Evolutionary conservation across 345 rosid species (phyloP).

Genomic region (Eucalyptus caleyi): DNA sequence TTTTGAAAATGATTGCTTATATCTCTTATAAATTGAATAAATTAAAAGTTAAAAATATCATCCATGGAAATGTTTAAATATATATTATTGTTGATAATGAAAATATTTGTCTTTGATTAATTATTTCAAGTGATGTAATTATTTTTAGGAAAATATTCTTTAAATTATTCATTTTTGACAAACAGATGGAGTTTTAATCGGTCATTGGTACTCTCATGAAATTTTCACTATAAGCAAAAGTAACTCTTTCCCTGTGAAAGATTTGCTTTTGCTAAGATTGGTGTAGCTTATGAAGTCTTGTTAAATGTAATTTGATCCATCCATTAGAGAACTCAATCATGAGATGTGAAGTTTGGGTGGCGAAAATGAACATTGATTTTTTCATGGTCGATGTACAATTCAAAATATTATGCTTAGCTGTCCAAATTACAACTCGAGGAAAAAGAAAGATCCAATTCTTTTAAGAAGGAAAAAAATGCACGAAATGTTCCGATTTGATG

Average conservation of each 20-base stretch:
- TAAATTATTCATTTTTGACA: too few relatives aligned
- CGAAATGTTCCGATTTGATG: background rate
- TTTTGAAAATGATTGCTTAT: accelerated
- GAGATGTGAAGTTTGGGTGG: background rate
- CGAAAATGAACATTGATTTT: background rate
- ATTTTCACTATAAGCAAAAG: background rate
- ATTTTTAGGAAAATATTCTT: too few relatives aligned
- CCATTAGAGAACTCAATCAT: background rate
- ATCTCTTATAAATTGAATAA: too few relatives aligned
- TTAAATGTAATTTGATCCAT: background rate
- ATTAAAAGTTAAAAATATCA: too few relatives aligned
- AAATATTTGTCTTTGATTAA: too few relatives aligned
- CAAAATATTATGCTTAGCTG: background rate
- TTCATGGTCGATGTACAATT: background rate
- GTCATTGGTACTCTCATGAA: background rate
- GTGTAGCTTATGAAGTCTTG: background rate
- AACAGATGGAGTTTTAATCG: too few relatives aligned
- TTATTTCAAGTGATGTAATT: too few relatives aligned
- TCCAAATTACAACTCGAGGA: background rate
- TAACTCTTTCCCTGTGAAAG: too few relatives aligned
- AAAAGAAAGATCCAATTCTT: background rate
- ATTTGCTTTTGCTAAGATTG: background rate
- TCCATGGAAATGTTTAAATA: too few relatives aligned
- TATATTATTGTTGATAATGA: too few relatives aligned
- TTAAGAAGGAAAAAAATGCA: background rate